Conservation (phyloP, 2,329 filamentous ascomycete species). For the Ustilaginoidea virens region DNA sequence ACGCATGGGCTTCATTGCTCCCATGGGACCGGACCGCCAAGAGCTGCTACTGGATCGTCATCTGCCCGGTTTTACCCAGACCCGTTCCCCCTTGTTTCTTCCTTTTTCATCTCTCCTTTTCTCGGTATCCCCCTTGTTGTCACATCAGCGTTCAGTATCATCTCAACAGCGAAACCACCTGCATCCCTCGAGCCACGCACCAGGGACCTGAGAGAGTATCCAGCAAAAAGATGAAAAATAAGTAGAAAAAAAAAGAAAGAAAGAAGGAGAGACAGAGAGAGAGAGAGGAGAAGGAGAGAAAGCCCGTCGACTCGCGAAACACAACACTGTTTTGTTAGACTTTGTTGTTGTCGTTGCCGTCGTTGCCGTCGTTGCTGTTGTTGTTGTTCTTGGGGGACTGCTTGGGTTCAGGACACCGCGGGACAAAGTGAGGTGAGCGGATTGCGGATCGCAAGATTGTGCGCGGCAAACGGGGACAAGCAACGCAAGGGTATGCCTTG, state of each 20-base stretch:
- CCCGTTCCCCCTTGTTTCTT: conserved; percentile 1
- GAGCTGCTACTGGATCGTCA: too few species aligned
- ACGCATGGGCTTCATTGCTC: not conserved
- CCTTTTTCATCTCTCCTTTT: not conserved
- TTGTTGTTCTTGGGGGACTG: not conserved
- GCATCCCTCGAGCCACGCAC: conserved; percentile 1
- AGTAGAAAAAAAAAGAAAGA: too few species aligned
- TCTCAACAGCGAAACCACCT: conserved; percentile 5
- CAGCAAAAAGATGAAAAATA: too few species aligned
- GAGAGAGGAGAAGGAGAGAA: too few species aligned
- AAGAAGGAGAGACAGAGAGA: too few species aligned
- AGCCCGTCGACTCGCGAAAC: too few species aligned
- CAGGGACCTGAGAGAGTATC: too few species aligned
- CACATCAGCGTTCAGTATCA: conserved; percentile 9
- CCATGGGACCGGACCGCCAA: too few species aligned
- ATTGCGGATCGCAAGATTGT: conserved; percentile 4
- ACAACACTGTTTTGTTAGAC: too few species aligned
- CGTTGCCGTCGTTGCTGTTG: too few species aligned
- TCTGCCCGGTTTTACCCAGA: too few species aligned
- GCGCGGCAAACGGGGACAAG: conserved; percentile 3
- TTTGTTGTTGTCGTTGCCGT: too few species aligned
- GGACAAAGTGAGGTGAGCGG: conserved; percentile 1
- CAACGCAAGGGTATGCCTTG: conserved; percentile 2
- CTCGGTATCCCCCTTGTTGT: conserved; percentile 4
- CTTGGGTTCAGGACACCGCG: conserved; percentile 2